A percentile compares a stretch with the other conserved stretches of the same genome.
These are phyloP conservation scores for Eucalyptus sp. DNA, from an alignment of 345 rosid genomes.

Conservation along the genomic window DNA sequence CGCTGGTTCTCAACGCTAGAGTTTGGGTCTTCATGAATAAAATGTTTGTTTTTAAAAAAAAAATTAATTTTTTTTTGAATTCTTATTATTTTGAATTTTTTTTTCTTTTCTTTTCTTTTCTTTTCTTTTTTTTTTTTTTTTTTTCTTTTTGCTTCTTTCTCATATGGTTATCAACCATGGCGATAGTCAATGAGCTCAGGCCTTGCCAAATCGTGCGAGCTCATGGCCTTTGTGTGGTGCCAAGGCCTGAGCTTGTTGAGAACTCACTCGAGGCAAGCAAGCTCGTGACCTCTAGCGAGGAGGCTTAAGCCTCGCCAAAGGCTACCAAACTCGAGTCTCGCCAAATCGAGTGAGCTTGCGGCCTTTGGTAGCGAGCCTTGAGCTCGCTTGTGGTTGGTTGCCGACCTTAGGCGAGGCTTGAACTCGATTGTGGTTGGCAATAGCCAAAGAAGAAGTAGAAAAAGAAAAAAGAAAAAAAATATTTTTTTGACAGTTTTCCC, in stretches of 20 bases:
- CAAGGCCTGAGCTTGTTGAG: neutral
- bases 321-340: neutral
- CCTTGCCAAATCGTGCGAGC: neutral
- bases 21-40: neutral
- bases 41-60: too few species aligned
- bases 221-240: neutral
- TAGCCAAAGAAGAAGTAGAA: too few species aligned
- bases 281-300: neutral
- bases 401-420: neutral
- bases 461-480: too few species aligned
- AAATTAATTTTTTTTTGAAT: too few species aligned
- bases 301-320: neutral
- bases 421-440: too few species aligned
- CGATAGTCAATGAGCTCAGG: neutral
- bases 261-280: too few species aligned
- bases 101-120: too few species aligned
- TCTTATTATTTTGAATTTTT: too few species aligned
- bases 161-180: neutral
- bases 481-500: neutral
- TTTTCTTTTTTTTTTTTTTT: too few species aligned
- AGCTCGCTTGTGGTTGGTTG: neutral
- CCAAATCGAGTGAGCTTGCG: neutral
- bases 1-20: accelerated
- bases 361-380: neutral
- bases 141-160: neutral